Base-by-base conservation (phyloP, 495 filamentous ascomycete species). In the Aspergillus steynii region DNA sequence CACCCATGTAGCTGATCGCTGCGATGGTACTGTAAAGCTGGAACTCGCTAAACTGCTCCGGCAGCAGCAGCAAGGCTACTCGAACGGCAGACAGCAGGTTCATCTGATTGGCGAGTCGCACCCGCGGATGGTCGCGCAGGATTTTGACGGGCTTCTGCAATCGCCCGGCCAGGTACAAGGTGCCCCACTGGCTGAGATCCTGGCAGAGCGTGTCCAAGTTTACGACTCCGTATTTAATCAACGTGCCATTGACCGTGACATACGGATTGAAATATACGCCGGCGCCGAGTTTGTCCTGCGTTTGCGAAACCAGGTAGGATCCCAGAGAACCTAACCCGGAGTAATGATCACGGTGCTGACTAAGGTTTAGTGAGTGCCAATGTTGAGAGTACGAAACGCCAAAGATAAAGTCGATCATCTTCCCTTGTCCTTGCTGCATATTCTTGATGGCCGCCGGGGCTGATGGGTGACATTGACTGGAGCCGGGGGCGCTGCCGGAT, bases 391-490 rank as follows among this genome's bases (percentile, higher is more conserved):
- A 90, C 5, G 89, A 91, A 12, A 98, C 94, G 34, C 95, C 96
- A 65, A 98, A 96, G 58, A 99, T 96, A 68, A 98, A 95, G 73
- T 99, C 95, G 65, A 99, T 96, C 90, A 98, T 96, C 74, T 97
- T 97, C 8, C 89, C 90, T 1, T 86, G 87, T 46, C 90, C 90
- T 67, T 90, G 86, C 70, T 97, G 93, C 63, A 90, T 89, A 42
- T 89, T 88, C 54, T 86, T 77, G 37, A 96, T 88, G 10, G 91
- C 91, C 28, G 83, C 73, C 25, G 90, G 91, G 2, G 91, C 85
- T 55, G 91, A 86, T 3, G 92, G 87, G 65, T 97, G 93, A 72
- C 84, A 71, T 25, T 84, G 75, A 2, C 78, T 71, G 3, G 82
- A 74, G 15, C 75, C 71, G 9, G 71, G 70, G 5, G 74, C 72